Evolutionary conservation across 78 protist genomes (phyloP), one percentile per base, ranked within the genome.

Genomic region (Corallochytrium limacisporum): DNA sequence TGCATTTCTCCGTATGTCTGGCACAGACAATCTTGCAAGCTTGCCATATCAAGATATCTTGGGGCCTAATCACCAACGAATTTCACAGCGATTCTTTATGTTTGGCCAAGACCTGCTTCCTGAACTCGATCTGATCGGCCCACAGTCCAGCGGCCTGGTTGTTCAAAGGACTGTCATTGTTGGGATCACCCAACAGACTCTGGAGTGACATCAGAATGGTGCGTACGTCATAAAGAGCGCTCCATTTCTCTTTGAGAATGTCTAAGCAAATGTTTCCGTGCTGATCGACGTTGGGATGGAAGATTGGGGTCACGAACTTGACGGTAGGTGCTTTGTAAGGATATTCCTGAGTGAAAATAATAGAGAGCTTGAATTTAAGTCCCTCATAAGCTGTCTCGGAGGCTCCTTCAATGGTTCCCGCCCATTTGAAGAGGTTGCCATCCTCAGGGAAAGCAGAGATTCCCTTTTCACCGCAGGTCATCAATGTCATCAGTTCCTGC

Each of bases 231-330:
- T 81, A 81, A 24, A 78, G 75, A 24, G 97, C 87, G n/a, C 87
- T 69, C 93, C 97, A 92, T 33, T 86, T 81, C 57, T 88, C 93
- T 71, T 87, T 83, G 50, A 91, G 79, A 44, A 82, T 87, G 68
- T 87, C 96, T 1, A 87, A 70, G 74, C 97, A 91, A 48, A 87
- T 85, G 81, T 75, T 70, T 5, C 97, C 97, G 57, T 65, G 42
- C 55, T 4, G 13, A 24, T 85, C 90, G 5, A 91, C 91, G 60
- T 91, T 91, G 31, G 93, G 93, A 57, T 91, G 96, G 78, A 83
- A 91, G 80, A 86, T 80, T 15, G 80, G 65, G 2, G 91, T 82
- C 42, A 54, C 77, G 76, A 91, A 91, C 35, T 53, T 65, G 46
- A 91, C 91, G 33, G 39, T 62, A 8, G 96, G 96, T 40, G 93